Base-by-base conservation (phyloP, 257 asterid species). In the Penstemon eatonii region DNA sequence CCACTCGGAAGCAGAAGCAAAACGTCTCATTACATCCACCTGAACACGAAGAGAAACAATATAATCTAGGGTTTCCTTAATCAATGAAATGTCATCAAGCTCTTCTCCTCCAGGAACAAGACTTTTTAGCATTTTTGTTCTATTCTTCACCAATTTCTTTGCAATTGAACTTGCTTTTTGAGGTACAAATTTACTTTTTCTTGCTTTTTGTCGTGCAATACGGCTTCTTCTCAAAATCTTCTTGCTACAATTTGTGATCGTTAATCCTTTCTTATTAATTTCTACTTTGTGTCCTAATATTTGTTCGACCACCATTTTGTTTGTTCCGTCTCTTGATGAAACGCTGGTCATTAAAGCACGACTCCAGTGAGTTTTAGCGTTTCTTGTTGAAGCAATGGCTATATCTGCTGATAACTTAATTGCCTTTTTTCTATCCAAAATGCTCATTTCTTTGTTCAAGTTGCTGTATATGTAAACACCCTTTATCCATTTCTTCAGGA, bases 31-130 rank as follows among this genome's bases (percentile, higher is more conserved):
- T 33, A 92, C 96, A 70, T 92, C 92, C 11, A 92, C 95, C 55
- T 92, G 96, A 67, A 89, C 84, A 7, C 79, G 79, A 36, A 92
- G 80, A 9, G 95, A 86, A 45, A 81, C 64, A 4, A 89, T 80
- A 39, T 92, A 92, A 83, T 92, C 98, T 87, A 92, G 92, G 88
- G 98, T 89, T 87, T 92, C 98, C 56, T 73, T 85, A n/a, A 92
- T 86, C 80, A 92, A 72, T 7, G 70, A 75, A 33, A 78, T 42
- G 6, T 74, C 88, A 77, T 89, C 92, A 90, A 92, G 80, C 19
- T 46, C 65, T 71, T 83, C 74, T 44, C 96, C 96, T 0, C 98
- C 96, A 7, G 98, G 98, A 3, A 92, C 87, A 67, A 92, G 92
- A 41, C 80, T 79, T 75, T 84, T 84, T 52, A 92, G 92, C 83